A percentile compares a stretch with the other conserved stretches of the same genome.
phyloP scores from a whole-genome alignment of 306 rosid species.

The Prunus campanulata region DNA sequence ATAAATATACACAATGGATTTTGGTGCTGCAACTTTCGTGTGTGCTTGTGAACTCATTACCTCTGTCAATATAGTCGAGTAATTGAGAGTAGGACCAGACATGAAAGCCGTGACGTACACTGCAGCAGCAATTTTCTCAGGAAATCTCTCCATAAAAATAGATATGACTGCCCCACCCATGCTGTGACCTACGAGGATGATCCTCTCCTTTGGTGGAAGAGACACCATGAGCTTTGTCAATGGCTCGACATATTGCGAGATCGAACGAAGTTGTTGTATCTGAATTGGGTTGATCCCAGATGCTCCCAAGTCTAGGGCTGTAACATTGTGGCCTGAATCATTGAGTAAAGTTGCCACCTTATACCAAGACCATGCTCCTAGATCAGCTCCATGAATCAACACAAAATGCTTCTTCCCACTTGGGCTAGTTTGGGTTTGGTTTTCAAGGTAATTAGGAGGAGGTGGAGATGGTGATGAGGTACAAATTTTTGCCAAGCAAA shows the following conservation, averaged over 20 bases:
- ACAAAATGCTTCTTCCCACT: slow-evolving; percentile 25
- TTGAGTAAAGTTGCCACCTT: slow-evolving; percentile 26
- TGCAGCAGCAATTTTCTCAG: slow-evolving; percentile 25
- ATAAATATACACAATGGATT: too few species aligned
- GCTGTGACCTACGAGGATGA: slow-evolving; percentile 46
- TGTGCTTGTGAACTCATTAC: background rate
- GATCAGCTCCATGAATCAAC: slow-evolving; percentile 41
- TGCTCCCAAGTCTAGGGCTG: slow-evolving; percentile 41
- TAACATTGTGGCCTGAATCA: slow-evolving; percentile 37
- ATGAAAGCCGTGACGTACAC: slow-evolving; percentile 29
- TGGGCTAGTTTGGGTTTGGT: too few species aligned
- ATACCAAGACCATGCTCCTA: slow-evolving; percentile 61
- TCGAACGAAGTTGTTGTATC: slow-evolving; percentile 1
- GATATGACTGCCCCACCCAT: slow-evolving; percentile 30
- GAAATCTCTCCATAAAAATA: slow-evolving; percentile 37
- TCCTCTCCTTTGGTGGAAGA: slow-evolving; percentile 24
- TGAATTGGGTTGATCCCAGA: slow-evolving; percentile 38
- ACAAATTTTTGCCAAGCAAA: too few species aligned
- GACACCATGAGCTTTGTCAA: slow-evolving; percentile 29
- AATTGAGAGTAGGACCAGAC: slow-evolving; percentile 32
- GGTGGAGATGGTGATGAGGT: too few species aligned
- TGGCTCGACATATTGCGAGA: slow-evolving; percentile 30
- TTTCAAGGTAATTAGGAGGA: too few species aligned
- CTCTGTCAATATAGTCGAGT: background rate
- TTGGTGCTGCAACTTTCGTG: too few species aligned